Percentiles rank a stretch among this genome's conserved stretches.
Conservation (phyloP, 768 basidiomycete species). For the Polyporus arcularius region DNA sequence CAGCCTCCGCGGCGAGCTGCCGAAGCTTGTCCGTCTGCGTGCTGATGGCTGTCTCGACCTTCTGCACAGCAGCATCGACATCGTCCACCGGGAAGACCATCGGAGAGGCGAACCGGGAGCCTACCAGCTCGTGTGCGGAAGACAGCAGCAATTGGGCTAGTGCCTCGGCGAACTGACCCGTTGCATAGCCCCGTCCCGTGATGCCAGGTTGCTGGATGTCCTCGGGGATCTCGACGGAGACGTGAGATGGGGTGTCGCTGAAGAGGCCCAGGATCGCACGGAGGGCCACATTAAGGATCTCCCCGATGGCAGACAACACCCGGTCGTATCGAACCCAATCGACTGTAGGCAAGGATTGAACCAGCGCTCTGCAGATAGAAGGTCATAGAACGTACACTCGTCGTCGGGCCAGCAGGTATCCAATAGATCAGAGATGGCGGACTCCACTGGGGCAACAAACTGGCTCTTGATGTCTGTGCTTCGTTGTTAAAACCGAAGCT, state of each 20-base stretch:
- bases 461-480: conserved; percentile 21
- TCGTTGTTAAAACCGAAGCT: neutral
- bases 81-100: conserved; percentile 8
- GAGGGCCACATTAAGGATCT: conserved; percentile 5
- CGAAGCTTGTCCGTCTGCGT: conserved; percentile 15
- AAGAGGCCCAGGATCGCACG: conserved; percentile 13
- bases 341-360: conserved; percentile 16
- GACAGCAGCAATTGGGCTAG: conserved; percentile 11
- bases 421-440: conserved; percentile 25
- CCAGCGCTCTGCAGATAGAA: neutral
- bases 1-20: conserved; percentile 13
- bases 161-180: conserved; percentile 21
- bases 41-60: conserved; percentile 16
- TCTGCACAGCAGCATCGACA: conserved; percentile 10
- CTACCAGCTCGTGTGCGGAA: conserved; percentile 17
- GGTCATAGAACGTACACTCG: conserved; percentile 15
- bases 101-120: neutral
- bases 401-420: conserved; percentile 28
- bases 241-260: conserved; percentile 7
- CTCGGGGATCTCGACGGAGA: conserved; percentile 15
- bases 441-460: conserved; percentile 23
- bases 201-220: conserved; percentile 14
- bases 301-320: conserved; percentile 10
- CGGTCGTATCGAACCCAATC: conserved; percentile 29
- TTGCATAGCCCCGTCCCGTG: conserved; percentile 20